A percentile compares a stretch with the other conserved stretches of the same genome.
phyloP scores from a whole-genome alignment of 768 basidiomycete species.

The Paxillus ammoniavirescens region DNA sequence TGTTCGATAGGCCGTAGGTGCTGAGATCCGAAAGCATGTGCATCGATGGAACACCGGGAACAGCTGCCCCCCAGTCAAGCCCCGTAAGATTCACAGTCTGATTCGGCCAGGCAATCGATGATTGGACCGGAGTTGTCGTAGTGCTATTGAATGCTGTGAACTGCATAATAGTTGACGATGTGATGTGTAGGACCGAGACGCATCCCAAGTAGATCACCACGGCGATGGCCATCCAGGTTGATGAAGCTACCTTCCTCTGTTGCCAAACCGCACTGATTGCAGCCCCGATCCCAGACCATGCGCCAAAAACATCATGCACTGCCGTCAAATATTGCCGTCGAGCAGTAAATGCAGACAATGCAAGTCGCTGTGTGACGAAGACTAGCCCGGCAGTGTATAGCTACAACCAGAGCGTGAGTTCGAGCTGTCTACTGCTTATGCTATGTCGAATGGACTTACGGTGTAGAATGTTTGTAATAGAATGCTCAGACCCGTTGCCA shows the following conservation, averaged over 20 bases:
- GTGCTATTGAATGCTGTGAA: slow-evolving; percentile 12
- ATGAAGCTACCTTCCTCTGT: slow-evolving; percentile 13
- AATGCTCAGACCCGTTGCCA: not conserved
- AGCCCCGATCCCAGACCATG: slow-evolving; percentile 24
- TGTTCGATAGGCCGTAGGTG: slow-evolving; percentile 9
- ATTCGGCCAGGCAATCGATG: slow-evolving; percentile 9
- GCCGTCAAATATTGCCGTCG: slow-evolving; percentile 12
- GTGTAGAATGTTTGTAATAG: slow-evolving; percentile 3
- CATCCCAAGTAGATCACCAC: slow-evolving; percentile 15
- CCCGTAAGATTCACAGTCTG: not conserved
- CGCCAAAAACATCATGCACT: slow-evolving; percentile 15
- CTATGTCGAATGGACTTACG: not conserved
- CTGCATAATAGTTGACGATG: slow-evolving; percentile 21
- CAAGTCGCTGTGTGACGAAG: slow-evolving; percentile 17
- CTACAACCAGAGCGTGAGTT: not conserved
- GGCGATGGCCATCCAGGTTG: slow-evolving; percentile 8
- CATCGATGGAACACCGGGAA: not conserved
- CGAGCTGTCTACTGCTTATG: not conserved
- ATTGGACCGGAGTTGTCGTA: not conserved
- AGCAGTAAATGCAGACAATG: slow-evolving; percentile 1
- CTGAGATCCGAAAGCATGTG: not conserved
- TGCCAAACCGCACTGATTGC: slow-evolving; percentile 13
- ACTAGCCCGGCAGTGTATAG: slow-evolving; percentile 18
- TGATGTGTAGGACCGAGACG: slow-evolving; percentile 18
- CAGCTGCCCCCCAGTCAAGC: not conserved